Percentiles rank a stretch among this genome's conserved stretches.
phyloP scores from a whole-genome alignment of 2,329 filamentous ascomycete genomes.

The Alternaria incomplexa region DNA sequence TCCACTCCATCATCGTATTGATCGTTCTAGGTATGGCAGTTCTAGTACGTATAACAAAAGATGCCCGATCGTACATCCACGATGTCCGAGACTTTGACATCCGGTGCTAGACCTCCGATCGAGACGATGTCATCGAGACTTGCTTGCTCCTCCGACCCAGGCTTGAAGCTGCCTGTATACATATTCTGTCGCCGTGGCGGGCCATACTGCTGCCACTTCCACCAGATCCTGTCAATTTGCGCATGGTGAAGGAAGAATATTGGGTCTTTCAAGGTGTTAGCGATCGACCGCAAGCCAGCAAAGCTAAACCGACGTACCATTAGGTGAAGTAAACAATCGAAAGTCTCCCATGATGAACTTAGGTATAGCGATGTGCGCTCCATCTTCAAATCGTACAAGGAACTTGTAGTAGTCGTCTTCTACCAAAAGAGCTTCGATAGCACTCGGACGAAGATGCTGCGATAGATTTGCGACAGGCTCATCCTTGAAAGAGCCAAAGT shows the following conservation, averaged over 20 bases:
- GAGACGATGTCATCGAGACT: neutral
- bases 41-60: slow-evolving; percentile 1
- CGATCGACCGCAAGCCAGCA: neutral
- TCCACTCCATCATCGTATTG: neutral
- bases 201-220: slow-evolving; percentile 31
- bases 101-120: neutral
- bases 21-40: neutral
- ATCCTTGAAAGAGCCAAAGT: slow-evolving; percentile 17
- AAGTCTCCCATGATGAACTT: slow-evolving; percentile 35
- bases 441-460: neutral
- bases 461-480: neutral
- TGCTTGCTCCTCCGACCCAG: neutral
- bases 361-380: slow-evolving; percentile 37
- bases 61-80: neutral
- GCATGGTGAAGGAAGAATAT: slow-evolving; percentile 42
- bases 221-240: slow-evolving; percentile 42
- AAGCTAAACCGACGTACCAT: slow-evolving; percentile 14
- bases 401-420: slow-evolving; percentile 16
- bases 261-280: slow-evolving; percentile 20
- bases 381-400: slow-evolving; percentile 29
- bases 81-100: neutral
- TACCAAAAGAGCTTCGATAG: neutral
- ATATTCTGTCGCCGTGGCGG: neutral
- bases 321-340: slow-evolving; percentile 29
- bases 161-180: neutral